Conservation (phyloP, 345 rosid genomes). For the Lumnitzera littorea region DNA sequence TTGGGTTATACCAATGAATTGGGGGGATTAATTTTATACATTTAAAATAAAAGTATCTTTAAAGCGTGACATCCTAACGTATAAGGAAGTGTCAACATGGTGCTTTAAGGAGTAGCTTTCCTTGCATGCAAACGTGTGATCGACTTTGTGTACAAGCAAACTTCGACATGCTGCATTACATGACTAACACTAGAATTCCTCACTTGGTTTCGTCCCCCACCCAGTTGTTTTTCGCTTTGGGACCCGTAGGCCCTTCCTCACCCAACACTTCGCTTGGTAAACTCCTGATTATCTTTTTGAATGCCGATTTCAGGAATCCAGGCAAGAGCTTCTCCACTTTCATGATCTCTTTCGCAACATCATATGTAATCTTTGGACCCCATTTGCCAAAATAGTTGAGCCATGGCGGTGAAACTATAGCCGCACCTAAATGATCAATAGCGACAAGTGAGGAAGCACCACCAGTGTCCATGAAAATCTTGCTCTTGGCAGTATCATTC, state of each 20-base stretch:
- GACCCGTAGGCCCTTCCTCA: constrained; percentile 19
- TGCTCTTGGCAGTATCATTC: constrained; percentile 16
- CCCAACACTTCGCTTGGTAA: constrained; percentile 17
- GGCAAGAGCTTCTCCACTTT: constrained; percentile 10
- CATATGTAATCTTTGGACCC: constrained; percentile 17
- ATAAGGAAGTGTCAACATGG: no score
- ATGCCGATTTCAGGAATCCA: constrained; percentile 9
- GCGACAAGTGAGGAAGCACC: constrained; percentile 8
- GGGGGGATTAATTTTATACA: no score
- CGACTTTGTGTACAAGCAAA: no score
- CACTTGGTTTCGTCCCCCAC: constrained; percentile 9
- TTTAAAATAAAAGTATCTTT: no score
- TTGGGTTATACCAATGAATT: no score
- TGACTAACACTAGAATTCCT: no score
- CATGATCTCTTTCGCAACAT: constrained; percentile 9
- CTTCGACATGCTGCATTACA: no score
- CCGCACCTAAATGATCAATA: background rate
- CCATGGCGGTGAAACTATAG: constrained; percentile 9
- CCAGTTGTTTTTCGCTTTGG: constrained; percentile 18
- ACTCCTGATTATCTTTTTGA: constrained; percentile 15
- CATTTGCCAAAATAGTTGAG: constrained; percentile 12
- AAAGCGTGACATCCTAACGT: no score
- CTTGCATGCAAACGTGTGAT: no score
- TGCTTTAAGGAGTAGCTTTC: no score
- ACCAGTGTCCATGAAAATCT: constrained; percentile 14